phyloP scores from a whole-genome alignment of 352 stramenopile genomes.

The Aphanomyces astaci region DNA sequence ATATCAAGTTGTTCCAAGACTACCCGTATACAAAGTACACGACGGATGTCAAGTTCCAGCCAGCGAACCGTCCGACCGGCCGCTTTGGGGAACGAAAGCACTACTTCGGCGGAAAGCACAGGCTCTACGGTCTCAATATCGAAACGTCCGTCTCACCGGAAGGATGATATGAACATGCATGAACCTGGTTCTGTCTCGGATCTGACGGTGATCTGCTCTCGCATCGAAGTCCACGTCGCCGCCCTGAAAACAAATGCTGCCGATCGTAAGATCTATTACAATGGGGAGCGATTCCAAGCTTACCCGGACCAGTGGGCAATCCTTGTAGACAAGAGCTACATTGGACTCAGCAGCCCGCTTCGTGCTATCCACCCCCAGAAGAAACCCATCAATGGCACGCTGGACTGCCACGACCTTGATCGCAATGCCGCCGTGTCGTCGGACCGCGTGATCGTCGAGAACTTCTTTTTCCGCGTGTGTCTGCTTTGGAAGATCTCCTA shows the following conservation, averaged over 20 bases:
- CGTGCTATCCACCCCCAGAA: neutral
- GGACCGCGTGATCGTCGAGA: neutral
- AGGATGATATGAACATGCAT: neutral
- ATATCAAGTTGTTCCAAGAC: too few species aligned
- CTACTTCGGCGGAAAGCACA: neutral
- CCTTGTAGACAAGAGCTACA: too few species aligned
- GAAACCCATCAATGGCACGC: neutral
- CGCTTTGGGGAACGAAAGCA: neutral
- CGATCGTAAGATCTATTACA: too few species aligned
- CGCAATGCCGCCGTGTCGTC: neutral
- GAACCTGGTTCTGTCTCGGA: neutral
- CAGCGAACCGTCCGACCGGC: neutral
- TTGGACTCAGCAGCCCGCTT: too few species aligned
- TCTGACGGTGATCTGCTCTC: neutral
- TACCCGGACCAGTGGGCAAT: neutral
- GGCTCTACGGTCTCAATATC: neutral
- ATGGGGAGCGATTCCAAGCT: too few species aligned
- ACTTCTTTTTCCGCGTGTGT: too few species aligned
- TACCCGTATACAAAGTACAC: constrained; percentile 2
- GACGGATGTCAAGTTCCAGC: constrained; percentile 11
- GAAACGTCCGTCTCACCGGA: neutral
- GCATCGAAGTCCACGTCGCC: neutral
- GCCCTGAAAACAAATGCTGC: neutral
- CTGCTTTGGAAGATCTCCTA: constrained; percentile 5
- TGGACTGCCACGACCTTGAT: neutral